Conservation (phyloP, 495 filamentous ascomycete genomes). For the Aspergillus nidulans region DNA sequence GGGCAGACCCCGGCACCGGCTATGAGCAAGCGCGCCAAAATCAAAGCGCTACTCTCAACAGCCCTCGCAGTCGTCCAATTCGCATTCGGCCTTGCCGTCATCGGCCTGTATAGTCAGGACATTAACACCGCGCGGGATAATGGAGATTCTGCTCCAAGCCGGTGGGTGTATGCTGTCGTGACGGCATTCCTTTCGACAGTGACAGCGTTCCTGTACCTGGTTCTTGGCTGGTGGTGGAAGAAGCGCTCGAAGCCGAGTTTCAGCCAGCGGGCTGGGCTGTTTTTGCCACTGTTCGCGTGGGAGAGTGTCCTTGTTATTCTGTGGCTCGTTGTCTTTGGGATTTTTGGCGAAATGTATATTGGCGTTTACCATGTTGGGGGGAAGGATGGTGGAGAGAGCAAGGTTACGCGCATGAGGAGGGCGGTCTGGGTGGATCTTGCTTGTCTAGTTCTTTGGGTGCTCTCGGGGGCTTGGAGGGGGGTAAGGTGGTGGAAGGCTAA, state of each 20-base stretch:
- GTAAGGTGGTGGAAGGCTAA: slow-evolving; percentile 35
- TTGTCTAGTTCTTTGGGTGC: slow-evolving; percentile 68
- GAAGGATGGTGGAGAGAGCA: slow-evolving; percentile 49
- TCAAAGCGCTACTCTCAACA: slow-evolving; percentile 27
- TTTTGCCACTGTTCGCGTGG: slow-evolving; percentile 57
- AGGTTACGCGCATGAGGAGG: slow-evolving; percentile 71
- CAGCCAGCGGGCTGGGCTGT: slow-evolving; percentile 7
- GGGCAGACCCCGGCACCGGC: slow-evolving; percentile 6
- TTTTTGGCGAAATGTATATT: slow-evolving; percentile 80
- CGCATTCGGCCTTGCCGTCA: slow-evolving; percentile 66
- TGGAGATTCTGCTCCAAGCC: slow-evolving; percentile 48
- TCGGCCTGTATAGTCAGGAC: slow-evolving; percentile 74
- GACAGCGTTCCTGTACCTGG: slow-evolving; percentile 56
- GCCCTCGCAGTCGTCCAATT: slow-evolving; percentile 66
- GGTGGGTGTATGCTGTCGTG: slow-evolving; percentile 75
- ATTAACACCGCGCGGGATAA: slow-evolving; percentile 54
- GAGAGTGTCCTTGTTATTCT: slow-evolving; percentile 64
- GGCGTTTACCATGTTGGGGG: slow-evolving; percentile 54
- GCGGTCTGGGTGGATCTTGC: slow-evolving; percentile 81
- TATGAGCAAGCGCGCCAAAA: neutral
- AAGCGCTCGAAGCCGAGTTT: neutral
- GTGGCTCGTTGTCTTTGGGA: slow-evolving; percentile 75
- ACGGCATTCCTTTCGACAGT: slow-evolving; percentile 57
- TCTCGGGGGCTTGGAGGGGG: slow-evolving; percentile 44
- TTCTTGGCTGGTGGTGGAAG: slow-evolving; percentile 52